A percentile compares a stretch with the other conserved stretches of the same genome.
Conservation (phyloP, 495 filamentous ascomycete species). For the Penicillium steckii region DNA sequence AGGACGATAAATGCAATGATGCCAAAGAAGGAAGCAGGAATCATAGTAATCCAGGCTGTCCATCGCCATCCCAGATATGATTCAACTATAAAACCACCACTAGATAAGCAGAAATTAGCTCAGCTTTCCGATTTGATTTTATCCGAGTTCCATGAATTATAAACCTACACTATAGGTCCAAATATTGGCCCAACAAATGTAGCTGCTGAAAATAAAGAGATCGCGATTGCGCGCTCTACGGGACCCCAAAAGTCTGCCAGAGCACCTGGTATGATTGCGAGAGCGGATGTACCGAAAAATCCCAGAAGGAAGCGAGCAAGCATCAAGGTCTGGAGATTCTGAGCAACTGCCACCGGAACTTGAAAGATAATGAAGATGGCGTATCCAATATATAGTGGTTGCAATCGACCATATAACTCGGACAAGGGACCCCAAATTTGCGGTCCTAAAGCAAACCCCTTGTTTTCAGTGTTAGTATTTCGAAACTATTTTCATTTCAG, state of each 20-base stretch:
- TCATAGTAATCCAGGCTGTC: neutral
- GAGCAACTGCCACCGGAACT: conserved; percentile 53
- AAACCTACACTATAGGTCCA: neutral
- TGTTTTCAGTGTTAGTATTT: neutral
- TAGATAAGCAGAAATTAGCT: neutral
- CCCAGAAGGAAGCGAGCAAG: conserved; percentile 57
- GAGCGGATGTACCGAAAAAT: conserved; percentile 52
- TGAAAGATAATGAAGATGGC: conserved; percentile 53
- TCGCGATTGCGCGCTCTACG: conserved; percentile 41
- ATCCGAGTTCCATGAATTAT: neutral
- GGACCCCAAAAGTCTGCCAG: neutral
- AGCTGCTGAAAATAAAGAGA: neutral
- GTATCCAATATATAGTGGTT: conserved; percentile 51
- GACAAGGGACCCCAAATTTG: conserved; percentile 62
- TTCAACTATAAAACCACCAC: neutral
- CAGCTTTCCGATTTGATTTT: neutral
- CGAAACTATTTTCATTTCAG: neutral
- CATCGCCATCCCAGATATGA: neutral
- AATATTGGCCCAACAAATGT: neutral
- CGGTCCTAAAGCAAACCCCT: conserved; percentile 45
- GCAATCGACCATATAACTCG: conserved; percentile 69
- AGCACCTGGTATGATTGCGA: conserved; percentile 21
- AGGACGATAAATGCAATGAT: neutral
- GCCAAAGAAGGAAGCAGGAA: neutral
- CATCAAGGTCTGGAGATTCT: conserved; percentile 52